Evolutionary conservation across 2,329 filamentous ascomycete genomes (phyloP), one percentile per base, ranked within the genome.

Genomic region (Waltergamsia citrina): DNA sequence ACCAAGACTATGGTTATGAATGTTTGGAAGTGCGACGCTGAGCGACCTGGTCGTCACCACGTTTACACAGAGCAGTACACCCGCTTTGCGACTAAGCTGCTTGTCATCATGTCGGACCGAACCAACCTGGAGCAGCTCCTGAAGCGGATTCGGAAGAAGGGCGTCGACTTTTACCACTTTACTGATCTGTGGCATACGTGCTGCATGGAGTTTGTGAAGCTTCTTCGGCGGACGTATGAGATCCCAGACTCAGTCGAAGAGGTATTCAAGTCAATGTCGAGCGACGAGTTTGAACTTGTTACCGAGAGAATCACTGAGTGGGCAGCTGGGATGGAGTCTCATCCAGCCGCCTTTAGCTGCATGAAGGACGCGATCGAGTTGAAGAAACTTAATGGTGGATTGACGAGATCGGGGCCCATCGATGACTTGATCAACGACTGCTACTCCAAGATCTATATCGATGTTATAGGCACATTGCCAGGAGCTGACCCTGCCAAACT

Each of bases 1-100:
- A 94, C 88, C 25, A 94, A 94, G 60, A 94, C 86, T 0, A 94
- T 94, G 81, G 81, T 84, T 2, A 79, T 94, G 54, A 90, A 93
- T 50, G 86, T 95, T 4, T 95, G 88, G 88, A 90, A 88, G 46
- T 92, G 88, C 24, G 88, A 94, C 43, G 78, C 84, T 30, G 88
- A 95, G 48, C 67, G 73, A 3, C 69, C 86, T 1, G 88, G 88
- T 0, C 75, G 88, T 14, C 88, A 95, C 53, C 92, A 94, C 49
- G 86, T 94, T 24, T 95, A 92, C 53, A 94, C 86, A 0, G 78
- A 85, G 32, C 79, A 83, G 41, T 95, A 95, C 49, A 81, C 86
- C 2, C 77, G 78, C 14, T 92, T 92, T 50, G 85, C 93, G 56
- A 76, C 85, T 10, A 69, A 73, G 35, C 65, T 94, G 7, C 65